Conservation (phyloP, 768 basidiomycete species). For the Mycena epipterygia region DNA sequence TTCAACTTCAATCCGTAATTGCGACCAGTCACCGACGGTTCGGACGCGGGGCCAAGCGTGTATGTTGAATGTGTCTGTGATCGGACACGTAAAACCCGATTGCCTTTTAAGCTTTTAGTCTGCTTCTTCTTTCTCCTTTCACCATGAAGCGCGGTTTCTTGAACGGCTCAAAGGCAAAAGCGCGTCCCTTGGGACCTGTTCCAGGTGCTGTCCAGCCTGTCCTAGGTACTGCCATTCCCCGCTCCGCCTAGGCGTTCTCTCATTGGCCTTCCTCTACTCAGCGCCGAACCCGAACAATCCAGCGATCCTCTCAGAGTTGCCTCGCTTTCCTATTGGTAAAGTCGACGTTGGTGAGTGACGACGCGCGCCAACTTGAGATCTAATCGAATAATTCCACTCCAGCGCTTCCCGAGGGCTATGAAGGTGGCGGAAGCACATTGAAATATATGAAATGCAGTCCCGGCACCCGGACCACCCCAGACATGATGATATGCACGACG, state of each 20-base stretch:
- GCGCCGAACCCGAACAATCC: background rate
- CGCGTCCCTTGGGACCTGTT: constrained; percentile 7
- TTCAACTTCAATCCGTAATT: too few species aligned
- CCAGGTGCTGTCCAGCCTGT: background rate
- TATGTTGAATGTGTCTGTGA: too few species aligned
- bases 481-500: constrained; percentile 12
- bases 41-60: too few species aligned
- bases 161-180: constrained; percentile 37
- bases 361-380: background rate
- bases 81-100: background rate
- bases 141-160: constrained; percentile 49
- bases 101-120: background rate
- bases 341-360: constrained; percentile 8
- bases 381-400: background rate
- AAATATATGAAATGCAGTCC: background rate
- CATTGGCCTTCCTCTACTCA: too few species aligned
- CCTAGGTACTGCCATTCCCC: background rate
- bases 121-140: background rate
- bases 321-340: constrained; percentile 23
- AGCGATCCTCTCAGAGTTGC: too few species aligned
- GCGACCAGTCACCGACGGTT: too few species aligned
- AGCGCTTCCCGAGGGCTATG: constrained; percentile 2
- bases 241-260: too few species aligned
- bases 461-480: background rate
- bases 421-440: background rate